Conservation (phyloP, 2,329 filamentous ascomycete genomes). For the Xylariaceae sp. region DNA sequence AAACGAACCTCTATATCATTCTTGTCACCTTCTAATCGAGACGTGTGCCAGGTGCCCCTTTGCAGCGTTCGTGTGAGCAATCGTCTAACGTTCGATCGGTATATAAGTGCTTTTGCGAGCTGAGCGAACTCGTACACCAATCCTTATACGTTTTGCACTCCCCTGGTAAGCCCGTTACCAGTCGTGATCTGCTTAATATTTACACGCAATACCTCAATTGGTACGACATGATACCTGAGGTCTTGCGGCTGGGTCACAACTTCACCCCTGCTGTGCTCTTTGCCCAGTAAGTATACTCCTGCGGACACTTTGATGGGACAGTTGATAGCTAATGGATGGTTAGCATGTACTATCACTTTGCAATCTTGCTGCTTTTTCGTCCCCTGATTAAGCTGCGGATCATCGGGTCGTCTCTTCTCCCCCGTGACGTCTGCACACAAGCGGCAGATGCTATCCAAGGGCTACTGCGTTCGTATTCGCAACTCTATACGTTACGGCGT, state of each 20-base stretch:
- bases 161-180: constrained; percentile 61
- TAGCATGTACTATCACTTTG: constrained; percentile 68
- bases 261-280: constrained; percentile 71
- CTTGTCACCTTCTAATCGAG: constrained; percentile 5
- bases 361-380: constrained; percentile 68
- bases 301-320: no score
- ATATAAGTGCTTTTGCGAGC: constrained; percentile 64
- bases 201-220: constrained; percentile 68
- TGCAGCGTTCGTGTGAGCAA: constrained; percentile 54
- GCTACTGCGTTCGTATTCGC: constrained; percentile 52
- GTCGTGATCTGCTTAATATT: constrained; percentile 56
- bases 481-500: constrained; percentile 53
- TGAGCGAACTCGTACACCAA: constrained; percentile 70
- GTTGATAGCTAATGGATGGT: no score
- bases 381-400: constrained; percentile 64
- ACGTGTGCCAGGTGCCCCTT: constrained; percentile 39
- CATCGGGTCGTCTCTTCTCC: constrained; percentile 58
- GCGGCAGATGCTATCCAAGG: constrained; percentile 57
- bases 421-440: constrained; percentile 62
- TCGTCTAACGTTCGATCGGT: constrained; percentile 65
- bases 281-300: constrained; percentile 57
- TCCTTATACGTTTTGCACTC: constrained; percentile 70
- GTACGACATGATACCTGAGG: constrained; percentile 64
- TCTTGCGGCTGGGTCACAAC: constrained; percentile 60
- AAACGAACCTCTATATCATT: no score